These are phyloP conservation scores for Solanum pinnatisectum DNA, from an alignment of 257 asterid species.

Conservation along the genomic window DNA sequence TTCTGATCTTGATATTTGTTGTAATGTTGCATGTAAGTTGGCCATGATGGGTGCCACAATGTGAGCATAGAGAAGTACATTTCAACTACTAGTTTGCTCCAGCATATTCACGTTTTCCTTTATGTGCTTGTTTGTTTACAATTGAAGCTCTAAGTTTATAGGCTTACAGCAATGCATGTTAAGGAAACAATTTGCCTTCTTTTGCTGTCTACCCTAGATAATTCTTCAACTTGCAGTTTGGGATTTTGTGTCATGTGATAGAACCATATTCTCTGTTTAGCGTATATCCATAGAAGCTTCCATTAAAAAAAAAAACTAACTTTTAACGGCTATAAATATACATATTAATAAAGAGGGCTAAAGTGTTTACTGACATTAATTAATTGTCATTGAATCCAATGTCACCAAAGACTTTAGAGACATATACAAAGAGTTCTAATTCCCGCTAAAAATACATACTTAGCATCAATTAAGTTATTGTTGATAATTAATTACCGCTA, in stretches of 20 bases:
- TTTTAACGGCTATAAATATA: no score
- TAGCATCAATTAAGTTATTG: no score
- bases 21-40: background rate
- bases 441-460: no score
- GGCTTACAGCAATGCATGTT: background rate
- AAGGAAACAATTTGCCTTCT: background rate
- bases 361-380: no score
- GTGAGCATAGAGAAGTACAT: background rate
- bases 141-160: background rate
- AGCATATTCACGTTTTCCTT: slow-evolving; percentile 1
- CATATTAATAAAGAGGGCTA: no score
- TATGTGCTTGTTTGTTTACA: background rate
- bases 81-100: background rate
- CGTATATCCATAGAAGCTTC: background rate
- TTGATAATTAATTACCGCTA: no score
- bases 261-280: background rate
- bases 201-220: background rate
- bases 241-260: background rate
- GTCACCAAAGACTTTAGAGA: no score
- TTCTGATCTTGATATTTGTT: background rate
- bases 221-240: background rate
- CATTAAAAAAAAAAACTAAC: no score
- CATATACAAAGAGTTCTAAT: no score
- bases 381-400: no score
- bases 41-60: background rate